These are phyloP conservation scores for Dissophora ornata DNA, from an alignment of 192 early-diverging fungal genomes.

Conservation along the genomic window DNA sequence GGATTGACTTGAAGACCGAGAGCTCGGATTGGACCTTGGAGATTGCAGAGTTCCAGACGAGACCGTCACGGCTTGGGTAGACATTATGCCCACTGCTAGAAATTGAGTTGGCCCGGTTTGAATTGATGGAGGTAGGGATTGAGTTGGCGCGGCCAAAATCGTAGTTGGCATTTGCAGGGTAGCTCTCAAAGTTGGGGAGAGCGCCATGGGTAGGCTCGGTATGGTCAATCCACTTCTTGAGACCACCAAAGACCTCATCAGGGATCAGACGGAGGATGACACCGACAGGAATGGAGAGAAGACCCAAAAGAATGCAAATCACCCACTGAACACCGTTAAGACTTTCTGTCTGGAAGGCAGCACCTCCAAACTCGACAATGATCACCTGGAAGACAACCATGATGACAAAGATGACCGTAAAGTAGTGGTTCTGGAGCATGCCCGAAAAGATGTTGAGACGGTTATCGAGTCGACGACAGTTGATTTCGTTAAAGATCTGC, in stretches of 20 bases:
- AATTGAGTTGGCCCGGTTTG: constrained; percentile 32
- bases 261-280: constrained; percentile 86
- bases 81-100: constrained; percentile 31
- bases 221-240: constrained; percentile 41
- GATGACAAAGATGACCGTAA: constrained; percentile 80
- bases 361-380: constrained; percentile 89
- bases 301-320: constrained; percentile 81
- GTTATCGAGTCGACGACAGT: constrained; percentile 79
- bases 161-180: constrained; percentile 11
- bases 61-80: constrained; percentile 55
- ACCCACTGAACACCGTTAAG: constrained; percentile 81
- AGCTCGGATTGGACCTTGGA: constrained; percentile 54
- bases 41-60: constrained; percentile 59
- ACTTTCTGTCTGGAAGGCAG: constrained; percentile 81
- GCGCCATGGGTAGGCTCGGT: not conserved
- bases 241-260: constrained; percentile 61
- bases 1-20: constrained; percentile 53
- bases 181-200: constrained; percentile 50
- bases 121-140: constrained; percentile 34
- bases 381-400: constrained; percentile 83
- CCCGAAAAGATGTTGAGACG: constrained; percentile 88
- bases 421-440: constrained; percentile 81
- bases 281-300: constrained; percentile 84
- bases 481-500: constrained; percentile 93
- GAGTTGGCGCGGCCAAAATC: constrained; percentile 38